Percentiles rank a stretch among this genome's conserved stretches.
phyloP scores from a whole-genome alignment of 306 rosid species.

The Rosa chinensis region DNA sequence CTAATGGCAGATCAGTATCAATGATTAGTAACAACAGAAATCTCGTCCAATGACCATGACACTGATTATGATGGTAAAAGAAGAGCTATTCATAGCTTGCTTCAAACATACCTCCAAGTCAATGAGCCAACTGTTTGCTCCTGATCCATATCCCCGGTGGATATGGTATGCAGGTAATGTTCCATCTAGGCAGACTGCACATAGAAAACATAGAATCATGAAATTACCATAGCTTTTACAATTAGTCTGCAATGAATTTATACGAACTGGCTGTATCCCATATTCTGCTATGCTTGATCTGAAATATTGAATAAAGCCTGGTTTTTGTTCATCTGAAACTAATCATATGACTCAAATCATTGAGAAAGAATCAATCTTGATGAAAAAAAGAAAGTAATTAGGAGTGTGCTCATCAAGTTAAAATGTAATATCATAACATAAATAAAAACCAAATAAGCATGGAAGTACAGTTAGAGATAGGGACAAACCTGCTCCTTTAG shows the following conservation, averaged over 20 bases:
- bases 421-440: background rate
- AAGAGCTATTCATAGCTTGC: background rate
- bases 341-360: background rate
- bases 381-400: background rate
- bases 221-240: background rate
- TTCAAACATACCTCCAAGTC: conserved; percentile 75
- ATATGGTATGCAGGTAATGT: conserved; percentile 82
- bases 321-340: background rate
- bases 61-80: background rate
- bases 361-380: conserved; percentile 4
- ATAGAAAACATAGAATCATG: background rate
- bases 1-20: background rate
- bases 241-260: background rate
- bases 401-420: background rate
- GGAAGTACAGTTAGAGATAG: background rate
- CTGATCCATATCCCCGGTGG: conserved; percentile 83
- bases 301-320: background rate
- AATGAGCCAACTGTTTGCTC: conserved; percentile 81
- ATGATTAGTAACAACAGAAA: background rate
- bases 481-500: conserved; percentile 77
- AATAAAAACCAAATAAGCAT: background rate
- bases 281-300: background rate
- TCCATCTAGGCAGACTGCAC: conserved; percentile 91
- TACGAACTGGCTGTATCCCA: background rate
- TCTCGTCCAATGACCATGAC: background rate